Base-by-base conservation (phyloP, 2,329 filamentous ascomycete species). In the Pseudocercospora macadamiae region DNA sequence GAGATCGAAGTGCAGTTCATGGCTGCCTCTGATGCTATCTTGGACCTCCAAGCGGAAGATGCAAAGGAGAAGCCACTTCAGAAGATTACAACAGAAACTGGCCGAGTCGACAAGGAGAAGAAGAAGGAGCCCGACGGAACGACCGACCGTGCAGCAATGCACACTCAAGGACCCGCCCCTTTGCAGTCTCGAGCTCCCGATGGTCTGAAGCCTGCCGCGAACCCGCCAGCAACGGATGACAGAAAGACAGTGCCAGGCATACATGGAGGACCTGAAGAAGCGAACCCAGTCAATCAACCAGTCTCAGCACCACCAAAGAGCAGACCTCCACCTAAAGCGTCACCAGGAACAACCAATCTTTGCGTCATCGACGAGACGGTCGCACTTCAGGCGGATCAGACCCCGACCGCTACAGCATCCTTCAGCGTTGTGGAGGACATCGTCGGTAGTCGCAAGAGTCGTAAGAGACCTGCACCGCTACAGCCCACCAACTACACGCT, bases 341-440 rank as follows among this genome's bases (percentile, higher is more conserved):
- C 42, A 26, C 37, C 37, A 21, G 23, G 23, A 16, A 42, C 23
- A 14, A 28, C 19, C 44, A 18, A 8, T 19, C 44, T 47, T n/a
- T 23, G 16, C 23, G 16, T 49, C 1, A 49, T 49, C 16, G 16
- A 16, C 18, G 47, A 32, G 16, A 21, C 9, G 16, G 47, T 26
- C 32, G 16, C 26, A 49, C n/a, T 2, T 5, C 14, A 14, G 28
- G 2, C 26, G 28, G 25, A 12, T 12, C 26, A 16, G 10, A 30
- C 19, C 18, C 25, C 28, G 8, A 3, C 26, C n/a, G 23, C 28
- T 25, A 30, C 42, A 23, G 21, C 39, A 9, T 67, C 66, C 25
- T 67, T 67, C 59, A 59, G 62, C 30, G 57, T 48, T 10, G 64
- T 66, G 18, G 63, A 67, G 34, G 64, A 67, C 2, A 48, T 58